These are phyloP conservation scores for Nicotiana obtusifolia DNA, from an alignment of 257 asterid species.

Conservation along the genomic window DNA sequence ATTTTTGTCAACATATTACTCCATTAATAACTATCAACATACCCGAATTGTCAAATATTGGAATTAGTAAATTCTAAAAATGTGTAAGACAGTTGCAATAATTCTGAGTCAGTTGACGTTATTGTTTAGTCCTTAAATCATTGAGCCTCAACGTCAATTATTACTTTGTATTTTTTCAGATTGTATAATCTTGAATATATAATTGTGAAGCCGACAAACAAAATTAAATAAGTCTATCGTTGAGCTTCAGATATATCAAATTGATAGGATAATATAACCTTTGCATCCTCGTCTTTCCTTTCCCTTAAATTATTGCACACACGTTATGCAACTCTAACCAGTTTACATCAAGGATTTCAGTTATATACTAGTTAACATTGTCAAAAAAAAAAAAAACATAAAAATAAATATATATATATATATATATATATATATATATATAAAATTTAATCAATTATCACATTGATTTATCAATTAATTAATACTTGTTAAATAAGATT, in stretches of 20 bases:
- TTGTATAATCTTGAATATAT: neutral
- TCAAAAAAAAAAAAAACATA: too few relatives aligned
- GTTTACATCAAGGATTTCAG: neutral
- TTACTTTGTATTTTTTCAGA: neutral
- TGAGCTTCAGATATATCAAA: neutral
- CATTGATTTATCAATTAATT: too few relatives aligned
- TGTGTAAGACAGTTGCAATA: neutral
- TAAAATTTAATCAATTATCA: too few relatives aligned
- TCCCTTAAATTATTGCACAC: too few relatives aligned
- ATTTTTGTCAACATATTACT: neutral
- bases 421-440: too few relatives aligned
- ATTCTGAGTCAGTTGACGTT: neutral
- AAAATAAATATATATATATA: too few relatives aligned
- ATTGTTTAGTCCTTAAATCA: neutral
- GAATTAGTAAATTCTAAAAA: neutral
- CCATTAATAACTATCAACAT: neutral
- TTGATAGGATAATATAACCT: neutral
- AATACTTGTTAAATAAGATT: too few relatives aligned
- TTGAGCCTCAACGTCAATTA: neutral
- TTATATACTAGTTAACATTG: neutral
- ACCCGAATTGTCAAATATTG: neutral
- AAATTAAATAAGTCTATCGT: neutral
- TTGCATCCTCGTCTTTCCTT: neutral
- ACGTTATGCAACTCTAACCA: neutral
- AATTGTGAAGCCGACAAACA: neutral